A percentile compares a stretch with the other conserved stretches of the same genome.
These are phyloP conservation scores for Colletotrichum melonis DNA, from an alignment of 2,329 filamentous ascomycete genomes.

Conservation along the genomic window DNA sequence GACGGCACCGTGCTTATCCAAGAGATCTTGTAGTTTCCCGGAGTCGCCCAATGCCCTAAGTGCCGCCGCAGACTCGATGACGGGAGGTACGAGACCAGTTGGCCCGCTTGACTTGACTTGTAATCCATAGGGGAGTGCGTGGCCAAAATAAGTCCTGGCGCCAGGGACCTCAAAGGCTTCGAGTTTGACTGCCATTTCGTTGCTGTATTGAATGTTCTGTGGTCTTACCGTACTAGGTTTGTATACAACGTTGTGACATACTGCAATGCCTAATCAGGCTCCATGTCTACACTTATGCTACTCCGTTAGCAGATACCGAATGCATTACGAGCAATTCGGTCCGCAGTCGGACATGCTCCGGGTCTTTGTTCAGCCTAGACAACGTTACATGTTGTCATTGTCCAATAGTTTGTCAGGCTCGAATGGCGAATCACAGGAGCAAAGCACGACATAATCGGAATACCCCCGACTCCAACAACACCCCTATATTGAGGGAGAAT, in stretches of 20 bases:
- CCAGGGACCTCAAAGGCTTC: conserved; percentile 32
- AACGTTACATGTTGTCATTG: not conserved
- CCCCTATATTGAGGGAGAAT: no score
- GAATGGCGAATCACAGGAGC: conserved; percentile 6
- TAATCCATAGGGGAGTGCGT: conserved; percentile 29
- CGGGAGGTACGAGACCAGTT: not conserved
- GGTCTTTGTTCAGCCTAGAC: not conserved
- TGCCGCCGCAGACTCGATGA: conserved; percentile 20
- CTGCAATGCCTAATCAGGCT: not conserved
- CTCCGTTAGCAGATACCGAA: not conserved
- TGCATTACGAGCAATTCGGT: not conserved
- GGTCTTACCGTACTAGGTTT: not conserved
- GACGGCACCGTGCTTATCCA: conserved; percentile 33
- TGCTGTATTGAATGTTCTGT: not conserved
- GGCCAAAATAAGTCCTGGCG: conserved; percentile 26
- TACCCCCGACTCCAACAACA: not conserved
- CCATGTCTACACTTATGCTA: not conserved
- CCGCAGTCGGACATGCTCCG: not conserved
- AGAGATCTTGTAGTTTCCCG: conserved; percentile 25
- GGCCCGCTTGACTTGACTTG: conserved; percentile 5
- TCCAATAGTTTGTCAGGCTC: not conserved
- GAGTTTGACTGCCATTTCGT: conserved; percentile 19
- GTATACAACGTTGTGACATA: not conserved
- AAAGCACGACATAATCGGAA: conserved; percentile 29
- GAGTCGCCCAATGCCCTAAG: conserved; percentile 22